Evolutionary conservation across 2,329 filamentous ascomycete species (phyloP).

Genomic region (Aspergillus novofumigatus): DNA sequence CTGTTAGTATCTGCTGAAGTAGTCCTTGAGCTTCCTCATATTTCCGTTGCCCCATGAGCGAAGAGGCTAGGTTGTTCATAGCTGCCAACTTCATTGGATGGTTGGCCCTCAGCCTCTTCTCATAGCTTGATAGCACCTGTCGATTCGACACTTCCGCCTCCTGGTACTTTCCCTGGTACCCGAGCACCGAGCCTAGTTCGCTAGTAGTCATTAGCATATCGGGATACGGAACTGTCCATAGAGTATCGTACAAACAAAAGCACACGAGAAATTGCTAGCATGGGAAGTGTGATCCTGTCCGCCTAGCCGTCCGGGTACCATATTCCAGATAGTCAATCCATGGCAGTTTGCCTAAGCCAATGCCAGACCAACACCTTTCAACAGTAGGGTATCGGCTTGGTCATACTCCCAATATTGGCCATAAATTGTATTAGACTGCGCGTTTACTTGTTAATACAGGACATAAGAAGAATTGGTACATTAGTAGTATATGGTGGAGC

Average conservation of each 20-base stretch:
- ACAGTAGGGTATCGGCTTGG: too few relatives aligned
- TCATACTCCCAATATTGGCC: too few relatives aligned
- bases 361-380: too few relatives aligned
- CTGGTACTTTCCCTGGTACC: neutral
- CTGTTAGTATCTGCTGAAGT: neutral
- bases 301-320: too few relatives aligned
- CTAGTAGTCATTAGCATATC: too few relatives aligned
- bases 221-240: too few relatives aligned
- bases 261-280: too few relatives aligned
- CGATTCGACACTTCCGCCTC: slow-evolving; percentile 9
- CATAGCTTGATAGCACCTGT: neutral
- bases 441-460: neutral
- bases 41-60: neutral
- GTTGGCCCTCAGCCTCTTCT: neutral
- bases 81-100: neutral
- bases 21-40: neutral
- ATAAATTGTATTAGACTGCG: neutral
- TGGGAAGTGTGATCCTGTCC: too few relatives aligned
- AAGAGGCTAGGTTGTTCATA: neutral
- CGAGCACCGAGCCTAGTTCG: neutral
- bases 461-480: neutral
- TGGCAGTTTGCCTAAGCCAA: too few relatives aligned
- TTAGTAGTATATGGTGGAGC: neutral
- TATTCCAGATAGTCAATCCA: too few relatives aligned
- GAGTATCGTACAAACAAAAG: too few relatives aligned